Percentiles rank a stretch among this genome's conserved stretches.
Evolutionary conservation across 2,329 filamentous ascomycete genomes (phyloP).

Genomic region (Colletotrichum shisoi): DNA sequence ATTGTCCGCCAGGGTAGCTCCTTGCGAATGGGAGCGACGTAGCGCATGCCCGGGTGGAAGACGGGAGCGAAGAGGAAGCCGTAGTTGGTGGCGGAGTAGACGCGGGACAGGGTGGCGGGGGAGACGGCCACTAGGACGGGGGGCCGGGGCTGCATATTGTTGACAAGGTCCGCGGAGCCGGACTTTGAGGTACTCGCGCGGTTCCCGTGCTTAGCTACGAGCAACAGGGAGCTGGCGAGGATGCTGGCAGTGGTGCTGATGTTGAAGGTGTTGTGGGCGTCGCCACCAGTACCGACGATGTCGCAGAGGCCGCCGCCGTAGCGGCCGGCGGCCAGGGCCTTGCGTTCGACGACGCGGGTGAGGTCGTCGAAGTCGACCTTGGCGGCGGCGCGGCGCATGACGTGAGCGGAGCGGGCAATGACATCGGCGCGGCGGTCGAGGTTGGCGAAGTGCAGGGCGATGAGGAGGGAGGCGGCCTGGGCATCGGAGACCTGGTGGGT

Average conservation of each 20-base stretch:
- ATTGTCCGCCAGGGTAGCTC: constrained; percentile 94
- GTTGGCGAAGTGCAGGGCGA: constrained; percentile 88
- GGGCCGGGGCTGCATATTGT: constrained; percentile 73
- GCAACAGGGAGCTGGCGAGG: constrained; percentile 81
- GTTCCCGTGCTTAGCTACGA: constrained; percentile 96
- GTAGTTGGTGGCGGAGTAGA: constrained; percentile 87
- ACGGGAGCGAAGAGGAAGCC: constrained; percentile 94
- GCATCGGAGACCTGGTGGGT: constrained; percentile 87
- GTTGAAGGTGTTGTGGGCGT: constrained; percentile 98
- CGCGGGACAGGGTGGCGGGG: constrained; percentile 71
- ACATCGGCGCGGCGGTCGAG: constrained; percentile 86
- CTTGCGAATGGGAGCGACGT: constrained; percentile 83
- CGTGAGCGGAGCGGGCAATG: constrained; percentile 80
- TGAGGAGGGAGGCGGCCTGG: constrained; percentile 86
- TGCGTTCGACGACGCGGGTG: constrained; percentile 65
- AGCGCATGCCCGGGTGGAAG: constrained; percentile 94
- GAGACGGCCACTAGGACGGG: constrained; percentile 79
- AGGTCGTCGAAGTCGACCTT: constrained; percentile 72
- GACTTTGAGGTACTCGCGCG: constrained; percentile 94
- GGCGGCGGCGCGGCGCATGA: constrained; percentile 83
- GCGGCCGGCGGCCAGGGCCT: constrained; percentile 70
- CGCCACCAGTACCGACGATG: constrained; percentile 96
- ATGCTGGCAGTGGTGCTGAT: constrained; percentile 96
- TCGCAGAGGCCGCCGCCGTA: constrained; percentile 90
- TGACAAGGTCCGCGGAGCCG: constrained; percentile 90